Evolutionary conservation across 331 rosid genomes (phyloP).

Genomic region (Dryas integrifolia): DNA sequence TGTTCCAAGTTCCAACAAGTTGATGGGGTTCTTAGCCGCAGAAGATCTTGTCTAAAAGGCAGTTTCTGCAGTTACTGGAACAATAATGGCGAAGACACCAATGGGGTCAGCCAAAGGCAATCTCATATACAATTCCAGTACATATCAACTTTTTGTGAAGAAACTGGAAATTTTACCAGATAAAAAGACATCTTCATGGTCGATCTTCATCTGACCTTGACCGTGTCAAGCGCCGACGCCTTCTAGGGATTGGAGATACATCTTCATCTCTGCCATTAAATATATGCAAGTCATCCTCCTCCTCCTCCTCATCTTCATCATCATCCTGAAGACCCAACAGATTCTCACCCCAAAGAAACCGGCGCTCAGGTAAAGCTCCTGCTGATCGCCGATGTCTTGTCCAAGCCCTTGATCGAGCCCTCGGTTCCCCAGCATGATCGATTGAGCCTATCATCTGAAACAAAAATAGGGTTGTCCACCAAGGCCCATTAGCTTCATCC

Average conservation of each 20-base stretch:
- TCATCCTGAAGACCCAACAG: constrained; percentile 63
- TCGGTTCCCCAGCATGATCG: constrained; percentile 58
- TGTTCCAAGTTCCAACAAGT: background rate
- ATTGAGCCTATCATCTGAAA: constrained; percentile 81
- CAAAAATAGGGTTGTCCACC: constrained; percentile 66
- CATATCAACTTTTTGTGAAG: constrained; percentile 25
- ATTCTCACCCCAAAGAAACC: constrained; percentile 82
- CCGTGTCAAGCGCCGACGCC: constrained; percentile 64
- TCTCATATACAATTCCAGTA: constrained; percentile 27
- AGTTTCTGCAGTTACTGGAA: constrained; percentile 37
- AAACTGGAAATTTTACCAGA: constrained; percentile 50
- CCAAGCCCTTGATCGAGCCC: constrained; percentile 71
- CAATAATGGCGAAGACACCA: constrained; percentile 44
- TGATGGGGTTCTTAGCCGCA: constrained; percentile 9
- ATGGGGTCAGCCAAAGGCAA: constrained; percentile 34
- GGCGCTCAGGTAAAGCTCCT: constrained; percentile 53
- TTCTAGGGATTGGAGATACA: constrained; percentile 61
- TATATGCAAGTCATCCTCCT: constrained; percentile 41
- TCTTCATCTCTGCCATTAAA: constrained; percentile 49
- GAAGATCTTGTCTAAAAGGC: constrained; percentile 2
- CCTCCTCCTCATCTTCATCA: constrained; percentile 40
- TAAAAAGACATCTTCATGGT: constrained; percentile 34
- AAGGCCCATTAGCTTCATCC: constrained; percentile 48
- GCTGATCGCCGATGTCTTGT: constrained; percentile 60
- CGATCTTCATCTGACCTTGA: constrained; percentile 67